phyloP scores from a whole-genome alignment of 257 asterid species.

The Verbena officinalis region DNA sequence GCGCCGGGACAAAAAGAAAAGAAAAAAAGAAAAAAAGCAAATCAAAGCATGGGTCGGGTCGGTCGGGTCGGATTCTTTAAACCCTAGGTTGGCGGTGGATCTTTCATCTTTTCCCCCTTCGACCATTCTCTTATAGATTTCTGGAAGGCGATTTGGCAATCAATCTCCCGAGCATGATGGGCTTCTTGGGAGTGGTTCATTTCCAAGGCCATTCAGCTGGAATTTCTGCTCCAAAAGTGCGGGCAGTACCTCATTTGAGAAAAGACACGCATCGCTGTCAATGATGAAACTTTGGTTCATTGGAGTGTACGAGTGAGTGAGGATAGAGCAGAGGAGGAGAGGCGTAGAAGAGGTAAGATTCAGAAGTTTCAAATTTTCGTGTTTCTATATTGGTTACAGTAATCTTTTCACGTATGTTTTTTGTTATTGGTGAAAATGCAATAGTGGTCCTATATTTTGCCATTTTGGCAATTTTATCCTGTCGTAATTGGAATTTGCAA shows the following conservation, averaged over 20 bases:
- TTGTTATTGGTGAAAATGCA: no score
- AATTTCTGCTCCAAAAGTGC: conserved; percentile 55
- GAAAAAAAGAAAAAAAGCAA: no score
- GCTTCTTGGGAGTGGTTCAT: conserved; percentile 97
- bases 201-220: conserved; percentile 82
- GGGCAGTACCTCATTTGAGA: conserved; percentile 78
- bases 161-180: conserved; percentile 90
- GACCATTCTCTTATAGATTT: conserved; percentile 46
- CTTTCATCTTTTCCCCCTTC: not conserved
- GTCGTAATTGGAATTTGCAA: no score
- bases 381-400: conserved; percentile 15
- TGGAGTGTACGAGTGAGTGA: conserved; percentile 62
- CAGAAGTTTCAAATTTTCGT: conserved; percentile 10
- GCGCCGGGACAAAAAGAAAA: no score
- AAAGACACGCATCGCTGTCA: conserved; percentile 67
- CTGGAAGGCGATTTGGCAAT: conserved; percentile 64
- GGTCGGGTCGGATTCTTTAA: no score
- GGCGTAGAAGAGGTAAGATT: conserved; percentile 80
- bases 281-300: conserved; percentile 92
- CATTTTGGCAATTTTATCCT: no score
- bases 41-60: no score
- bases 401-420: not conserved
- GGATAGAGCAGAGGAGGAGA: conserved; percentile 93
- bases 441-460: no score
- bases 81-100: no score